A percentile compares a stretch with the other conserved stretches of the same genome.
Conservation (phyloP, 305 asterid species). For the Fraxinus xanthoxyloides region DNA sequence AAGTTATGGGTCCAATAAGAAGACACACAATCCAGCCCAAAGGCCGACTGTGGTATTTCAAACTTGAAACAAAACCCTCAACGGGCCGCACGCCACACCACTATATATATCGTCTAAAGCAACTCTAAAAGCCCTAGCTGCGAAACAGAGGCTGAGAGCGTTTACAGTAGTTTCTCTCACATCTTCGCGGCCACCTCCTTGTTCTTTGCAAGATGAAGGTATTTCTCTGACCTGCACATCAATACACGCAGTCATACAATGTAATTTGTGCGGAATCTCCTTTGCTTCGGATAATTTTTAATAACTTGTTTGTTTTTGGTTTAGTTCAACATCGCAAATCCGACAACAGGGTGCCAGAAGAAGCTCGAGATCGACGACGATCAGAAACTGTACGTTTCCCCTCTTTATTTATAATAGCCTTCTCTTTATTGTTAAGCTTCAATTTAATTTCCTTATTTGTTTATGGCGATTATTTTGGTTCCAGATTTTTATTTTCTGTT, state of each 20-base stretch:
- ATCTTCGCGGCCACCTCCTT: neutral
- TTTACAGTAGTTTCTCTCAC: neutral
- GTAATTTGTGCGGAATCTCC: neutral
- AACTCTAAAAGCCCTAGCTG: neutral
- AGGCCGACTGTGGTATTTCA: neutral
- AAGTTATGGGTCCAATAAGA: neutral
- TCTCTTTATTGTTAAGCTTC: neutral
- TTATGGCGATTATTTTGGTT: neutral
- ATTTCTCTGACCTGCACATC: neutral
- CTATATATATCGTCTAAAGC: neutral
- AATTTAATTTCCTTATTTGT: neutral
- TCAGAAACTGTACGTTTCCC: constrained; percentile 1
- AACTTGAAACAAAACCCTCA: neutral
- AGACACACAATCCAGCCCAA: neutral
- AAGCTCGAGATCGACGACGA: constrained; percentile 18
- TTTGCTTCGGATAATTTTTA: neutral
- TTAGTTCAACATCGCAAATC: constrained; percentile 21
- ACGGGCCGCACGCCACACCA: neutral
- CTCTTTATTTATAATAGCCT: neutral
- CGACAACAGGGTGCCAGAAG: constrained; percentile 18
- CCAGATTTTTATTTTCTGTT: neutral
- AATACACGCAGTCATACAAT: neutral
- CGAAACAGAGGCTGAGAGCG: neutral
- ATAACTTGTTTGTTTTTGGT: neutral
- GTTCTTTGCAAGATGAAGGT: constrained; percentile 7